A percentile compares a stretch with the other conserved stretches of the same genome.
Evolutionary conservation across 805 yeast species (phyloP).

Genomic region (Torulaspora maleeae): DNA sequence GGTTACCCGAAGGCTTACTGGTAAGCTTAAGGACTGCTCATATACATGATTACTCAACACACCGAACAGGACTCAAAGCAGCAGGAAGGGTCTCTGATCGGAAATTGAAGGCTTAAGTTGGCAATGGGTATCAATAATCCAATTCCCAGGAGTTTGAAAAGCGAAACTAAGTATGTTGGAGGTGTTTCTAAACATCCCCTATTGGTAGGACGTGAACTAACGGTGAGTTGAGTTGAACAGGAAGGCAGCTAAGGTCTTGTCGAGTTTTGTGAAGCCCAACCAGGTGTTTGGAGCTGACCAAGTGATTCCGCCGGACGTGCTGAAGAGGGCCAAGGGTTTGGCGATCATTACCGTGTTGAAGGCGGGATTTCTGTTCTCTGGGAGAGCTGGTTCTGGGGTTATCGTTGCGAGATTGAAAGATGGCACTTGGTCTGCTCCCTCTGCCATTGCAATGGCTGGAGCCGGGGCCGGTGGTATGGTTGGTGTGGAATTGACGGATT

Average conservation of each 20-base stretch:
- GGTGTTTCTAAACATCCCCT: constrained; percentile 2
- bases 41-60: neutral
- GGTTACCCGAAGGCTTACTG: constrained; percentile 6
- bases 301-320: constrained; percentile 82
- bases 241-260: constrained; percentile 87
- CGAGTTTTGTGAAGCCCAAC: constrained; percentile 91
- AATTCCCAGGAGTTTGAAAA: constrained; percentile 80
- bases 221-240: constrained; percentile 33
- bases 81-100: neutral
- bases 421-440: constrained; percentile 96
- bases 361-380: constrained; percentile 94
- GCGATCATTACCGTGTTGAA: constrained; percentile 91
- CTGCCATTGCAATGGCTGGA: constrained; percentile 93
- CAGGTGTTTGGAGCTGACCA: constrained; percentile 85
- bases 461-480: constrained; percentile 99
- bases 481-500: constrained; percentile 94
- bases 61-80: neutral
- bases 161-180: constrained; percentile 72
- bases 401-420: constrained; percentile 91
- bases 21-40: neutral
- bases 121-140: constrained; percentile 87
- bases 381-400: constrained; percentile 96
- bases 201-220: neutral
- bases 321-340: constrained; percentile 86
- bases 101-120: neutral